Percentiles rank a stretch among this genome's conserved stretches.
Conservation (phyloP, 2,329 filamentous ascomycete genomes). For the Claviceps monticola region DNA sequence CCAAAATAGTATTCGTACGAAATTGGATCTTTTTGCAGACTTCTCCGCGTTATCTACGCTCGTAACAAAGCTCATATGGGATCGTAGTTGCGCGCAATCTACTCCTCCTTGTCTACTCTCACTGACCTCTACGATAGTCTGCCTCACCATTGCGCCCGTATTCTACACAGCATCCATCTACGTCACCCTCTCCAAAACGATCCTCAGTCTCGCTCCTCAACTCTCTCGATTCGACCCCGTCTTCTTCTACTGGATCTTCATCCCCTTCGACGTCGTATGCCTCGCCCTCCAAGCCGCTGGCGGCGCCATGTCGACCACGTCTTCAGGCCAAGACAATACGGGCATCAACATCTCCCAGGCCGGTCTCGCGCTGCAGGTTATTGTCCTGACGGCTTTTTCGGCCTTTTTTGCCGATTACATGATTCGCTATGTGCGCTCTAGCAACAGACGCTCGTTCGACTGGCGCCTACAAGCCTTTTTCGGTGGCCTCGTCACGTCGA, state of each 20-base stretch:
- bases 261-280: slow-evolving; percentile 42
- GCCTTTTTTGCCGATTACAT: slow-evolving; percentile 35
- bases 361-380: slow-evolving; percentile 45
- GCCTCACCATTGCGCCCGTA: slow-evolving; percentile 37
- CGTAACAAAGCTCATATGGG: too few species aligned
- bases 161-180: slow-evolving; percentile 51
- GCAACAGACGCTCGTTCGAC: slow-evolving; percentile 11
- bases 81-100: not conserved
- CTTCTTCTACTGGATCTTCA: slow-evolving; percentile 34
- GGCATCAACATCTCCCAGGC: slow-evolving; percentile 28
- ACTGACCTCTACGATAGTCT: slow-evolving; percentile 23
- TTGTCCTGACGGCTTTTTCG: slow-evolving; percentile 39
- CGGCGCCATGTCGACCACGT: slow-evolving; percentile 35
- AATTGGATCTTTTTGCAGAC: not conserved
- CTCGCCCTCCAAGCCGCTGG: slow-evolving; percentile 43
- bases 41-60: not conserved
- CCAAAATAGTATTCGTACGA: not conserved
- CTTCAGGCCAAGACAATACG: slow-evolving; percentile 23
- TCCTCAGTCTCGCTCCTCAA: slow-evolving; percentile 24
- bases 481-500: slow-evolving; percentile 35
- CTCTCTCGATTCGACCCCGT: slow-evolving; percentile 30
- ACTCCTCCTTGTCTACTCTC: not conserved
- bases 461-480: slow-evolving; percentile 32
- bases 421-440: slow-evolving; percentile 23
- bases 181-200: slow-evolving; percentile 38